Evolutionary conservation across 2,329 filamentous ascomycete species (phyloP), one percentile per base, ranked within the genome.

Genomic region (Trichoderma breve): DNA sequence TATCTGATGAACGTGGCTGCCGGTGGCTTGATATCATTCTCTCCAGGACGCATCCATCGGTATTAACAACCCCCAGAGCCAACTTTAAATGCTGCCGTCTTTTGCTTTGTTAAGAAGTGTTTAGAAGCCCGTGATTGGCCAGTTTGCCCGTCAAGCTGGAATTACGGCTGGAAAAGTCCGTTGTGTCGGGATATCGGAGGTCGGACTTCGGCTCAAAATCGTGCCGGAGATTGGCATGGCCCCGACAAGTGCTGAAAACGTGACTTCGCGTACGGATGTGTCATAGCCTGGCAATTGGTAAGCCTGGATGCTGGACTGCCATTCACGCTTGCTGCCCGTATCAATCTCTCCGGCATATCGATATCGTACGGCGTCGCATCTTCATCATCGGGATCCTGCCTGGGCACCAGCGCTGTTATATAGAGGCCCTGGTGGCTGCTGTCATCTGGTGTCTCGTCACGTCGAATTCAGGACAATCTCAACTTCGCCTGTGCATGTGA

Each of bases 191-290:
- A 18, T 18, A 15, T 61, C 55, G 66, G 66, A 61, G 9, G 28
- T 62, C 66, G 66, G 66, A 62, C 66, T 51, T 69, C 66, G 66
- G 66, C 66, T 34, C 57, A 62, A 53, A 69, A 62, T 51, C 57
- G 34, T n/a, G 15, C 66, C 66, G 57, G 65, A 24, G 21, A 12
- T 36, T 34, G 63, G 21, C 24, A 6, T 58, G 58, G n/a, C 21
- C 32, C 26, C 53, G 53, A 57, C 18, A 30, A 15, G 12, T 15
- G 26, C n/a, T 18, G 53, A 69, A 61, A 26, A 75, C 30, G 74
- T 76, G 66, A 70, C 68, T 64, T 70, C 30, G 43, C 60, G 68
- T 30, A 58, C n/a, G 12, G 51, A 68, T 69, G 65, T 69, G 65
- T 68, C 65, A 68, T 43, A 3, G 14, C 3, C 9, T n/a, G 24